Evolutionary conservation across 768 basidiomycete genomes (phyloP), one percentile per base, ranked within the genome.

Genomic region (Fistulinella prunicolor): DNA sequence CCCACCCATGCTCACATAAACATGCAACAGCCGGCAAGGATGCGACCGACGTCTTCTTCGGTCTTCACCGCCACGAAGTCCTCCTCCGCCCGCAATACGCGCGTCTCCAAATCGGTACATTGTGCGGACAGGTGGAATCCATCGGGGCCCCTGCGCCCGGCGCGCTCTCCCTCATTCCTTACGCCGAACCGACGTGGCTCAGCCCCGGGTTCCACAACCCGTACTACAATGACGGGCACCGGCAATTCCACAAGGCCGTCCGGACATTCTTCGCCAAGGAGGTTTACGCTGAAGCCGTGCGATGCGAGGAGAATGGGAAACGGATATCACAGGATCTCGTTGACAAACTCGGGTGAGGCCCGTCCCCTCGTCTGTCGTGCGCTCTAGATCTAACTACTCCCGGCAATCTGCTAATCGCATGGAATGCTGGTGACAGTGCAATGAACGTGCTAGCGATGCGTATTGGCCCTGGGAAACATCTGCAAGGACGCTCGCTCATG

Each of bases 221-320:
- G 0, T 95, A 92, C 65, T 91, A 86, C 69, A 82, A 75, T 20
- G 85, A 83, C 4, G 77, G 77, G 19, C 92, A 94, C 58, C 69
- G 82, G 36, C 73, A 68, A 37, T 91, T 94, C 67, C 92, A 94
- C 58, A 78, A 72, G 47, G 85, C 78, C 0, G 77, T 89, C 49
- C 80, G 95, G 42, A 75, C 77, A 62, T 89, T 94, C 65, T 81
- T 89, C 57, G 79, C 81, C 66, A 82, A 84, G 51, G 78, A 89
- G 38, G 79, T 96, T 20, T 67, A 74, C 28, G 79, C 86, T 5
- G 93, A 95, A 59, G 87, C 93, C 0, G 68, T 75, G 24, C 71
- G 72, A 56, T 86, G 87, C 58, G 95, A 98, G 64, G 89, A 89
- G 58, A 88, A 76, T 50, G 94, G 95, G 10, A 91, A 94, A 73